Percentiles rank a stretch among this genome's conserved stretches.
These are phyloP conservation scores for Ascochyta viciae-villosae DNA, from an alignment of 2,329 filamentous ascomycete genomes.

Conservation along the genomic window DNA sequence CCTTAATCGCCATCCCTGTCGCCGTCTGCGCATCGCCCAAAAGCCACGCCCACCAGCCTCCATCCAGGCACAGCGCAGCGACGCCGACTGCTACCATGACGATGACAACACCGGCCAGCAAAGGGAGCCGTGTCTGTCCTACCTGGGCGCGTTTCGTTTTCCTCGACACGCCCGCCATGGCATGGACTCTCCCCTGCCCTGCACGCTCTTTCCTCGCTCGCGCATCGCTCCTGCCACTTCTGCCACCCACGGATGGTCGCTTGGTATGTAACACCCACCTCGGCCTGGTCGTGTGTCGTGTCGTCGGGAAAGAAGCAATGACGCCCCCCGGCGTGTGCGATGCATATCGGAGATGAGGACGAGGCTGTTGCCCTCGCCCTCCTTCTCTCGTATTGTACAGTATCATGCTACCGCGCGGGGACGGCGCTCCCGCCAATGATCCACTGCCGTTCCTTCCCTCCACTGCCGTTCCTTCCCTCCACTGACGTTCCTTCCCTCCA, in stretches of 20 bases:
- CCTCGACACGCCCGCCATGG: constrained; percentile 17
- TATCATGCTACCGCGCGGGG: neutral
- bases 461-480: no score
- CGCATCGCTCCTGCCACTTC: constrained; percentile 27
- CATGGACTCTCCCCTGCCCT: constrained; percentile 15
- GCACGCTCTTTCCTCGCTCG: constrained; percentile 21
- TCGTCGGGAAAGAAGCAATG: constrained; percentile 19
- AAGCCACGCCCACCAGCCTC: constrained; percentile 36
- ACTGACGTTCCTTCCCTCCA: no score
- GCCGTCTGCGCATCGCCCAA: constrained; percentile 33
- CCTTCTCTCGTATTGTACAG: no score
- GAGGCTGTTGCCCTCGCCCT: no score
- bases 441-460: neutral
- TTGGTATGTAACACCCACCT: constrained; percentile 23
- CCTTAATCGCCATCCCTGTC: constrained; percentile 45
- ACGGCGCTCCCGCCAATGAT: constrained; percentile 8
- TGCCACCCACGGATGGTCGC: constrained; percentile 25
- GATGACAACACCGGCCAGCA: constrained; percentile 19
- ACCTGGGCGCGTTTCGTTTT: constrained; percentile 29
- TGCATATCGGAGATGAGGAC: neutral
- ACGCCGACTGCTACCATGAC: constrained; percentile 17
- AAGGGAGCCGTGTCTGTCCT: constrained; percentile 29
- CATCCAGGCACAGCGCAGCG: constrained; percentile 31
- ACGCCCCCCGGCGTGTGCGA: constrained; percentile 5
- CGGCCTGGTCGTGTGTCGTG: constrained; percentile 15